A percentile compares a stretch with the other conserved stretches of the same genome.
Evolutionary conservation across 1,284 basidiomycete genomes (phyloP).

Genomic region (Ustilago loliicola): DNA sequence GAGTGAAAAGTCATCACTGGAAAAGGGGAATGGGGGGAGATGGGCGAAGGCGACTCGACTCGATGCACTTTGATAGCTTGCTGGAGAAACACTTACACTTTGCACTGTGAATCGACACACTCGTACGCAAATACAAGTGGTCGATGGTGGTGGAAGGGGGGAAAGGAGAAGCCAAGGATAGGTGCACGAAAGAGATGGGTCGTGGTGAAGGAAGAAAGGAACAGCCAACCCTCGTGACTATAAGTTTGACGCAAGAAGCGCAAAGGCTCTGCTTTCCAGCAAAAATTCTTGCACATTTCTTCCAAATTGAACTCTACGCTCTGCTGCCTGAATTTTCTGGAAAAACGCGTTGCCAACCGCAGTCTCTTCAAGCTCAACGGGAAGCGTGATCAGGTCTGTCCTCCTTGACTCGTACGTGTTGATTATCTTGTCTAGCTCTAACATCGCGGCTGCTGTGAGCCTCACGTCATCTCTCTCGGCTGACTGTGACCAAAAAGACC

Average conservation of each 20-base stretch:
- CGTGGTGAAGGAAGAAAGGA: slow-evolving; percentile 8
- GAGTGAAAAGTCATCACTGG: slow-evolving; percentile 62
- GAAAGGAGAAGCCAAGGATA: background rate
- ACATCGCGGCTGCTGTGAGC: background rate
- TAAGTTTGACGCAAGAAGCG: slow-evolving; percentile 14
- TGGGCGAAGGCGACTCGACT: background rate
- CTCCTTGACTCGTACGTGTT: slow-evolving; percentile 19
- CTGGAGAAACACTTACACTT: slow-evolving; percentile 33
- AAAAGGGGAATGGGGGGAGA: slow-evolving; percentile 12
- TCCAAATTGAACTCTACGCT: slow-evolving; percentile 11
- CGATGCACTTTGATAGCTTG: background rate
- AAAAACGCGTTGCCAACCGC: slow-evolving; percentile 21
- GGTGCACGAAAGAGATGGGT: background rate
- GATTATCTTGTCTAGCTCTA: background rate
- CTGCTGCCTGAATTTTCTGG: slow-evolving; percentile 18
- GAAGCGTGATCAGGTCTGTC: background rate
- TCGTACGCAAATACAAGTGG: slow-evolving; percentile 34
- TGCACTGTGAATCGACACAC: slow-evolving; percentile 37
- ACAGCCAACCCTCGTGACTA: background rate
- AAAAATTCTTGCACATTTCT: slow-evolving; percentile 18
- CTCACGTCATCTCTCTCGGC: slow-evolving; percentile 35
- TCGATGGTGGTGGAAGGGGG: slow-evolving; percentile 28
- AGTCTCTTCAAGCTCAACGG: slow-evolving; percentile 7
- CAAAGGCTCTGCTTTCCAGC: background rate
- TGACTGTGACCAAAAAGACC: background rate